phyloP scores from a whole-genome alignment of 495 filamentous ascomycete genomes.

The Patellaria atrata region DNA sequence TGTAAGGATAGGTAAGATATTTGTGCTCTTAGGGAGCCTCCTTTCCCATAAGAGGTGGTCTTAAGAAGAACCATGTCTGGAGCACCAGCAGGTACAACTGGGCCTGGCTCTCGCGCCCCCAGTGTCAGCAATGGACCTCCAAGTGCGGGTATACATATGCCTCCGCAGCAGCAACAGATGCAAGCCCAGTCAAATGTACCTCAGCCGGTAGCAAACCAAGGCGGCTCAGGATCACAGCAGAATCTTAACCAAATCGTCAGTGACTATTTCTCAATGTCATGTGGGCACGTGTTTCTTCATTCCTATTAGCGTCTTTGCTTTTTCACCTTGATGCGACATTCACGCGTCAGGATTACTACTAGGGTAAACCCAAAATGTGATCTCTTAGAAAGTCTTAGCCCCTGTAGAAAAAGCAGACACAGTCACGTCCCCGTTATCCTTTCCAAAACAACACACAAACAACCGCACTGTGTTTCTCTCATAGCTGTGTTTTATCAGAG shows the following conservation, averaged over 20 bases:
- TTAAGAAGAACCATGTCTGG: slow-evolving; percentile 14
- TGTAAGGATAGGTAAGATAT: not conserved
- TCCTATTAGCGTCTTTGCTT: no score
- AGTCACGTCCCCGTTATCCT: no score
- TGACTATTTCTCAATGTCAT: slow-evolving; percentile 14
- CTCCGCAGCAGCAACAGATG: slow-evolving; percentile 36
- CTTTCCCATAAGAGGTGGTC: not conserved
- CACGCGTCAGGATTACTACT: no score
- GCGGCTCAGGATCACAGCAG: slow-evolving; percentile 53
- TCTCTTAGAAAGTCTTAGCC: no score
- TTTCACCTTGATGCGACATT: no score
- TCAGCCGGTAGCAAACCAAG: slow-evolving; percentile 30
- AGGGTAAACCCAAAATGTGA: no score
- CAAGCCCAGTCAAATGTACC: slow-evolving; percentile 19
- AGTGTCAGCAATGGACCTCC: slow-evolving; percentile 23
- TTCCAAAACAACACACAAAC: no score
- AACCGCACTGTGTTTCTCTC: no score
- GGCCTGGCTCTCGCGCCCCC: slow-evolving; percentile 12
- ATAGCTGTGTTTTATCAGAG: no score
- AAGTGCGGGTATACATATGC: slow-evolving; percentile 38
- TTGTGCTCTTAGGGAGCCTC: not conserved
- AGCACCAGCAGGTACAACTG: slow-evolving; percentile 11
- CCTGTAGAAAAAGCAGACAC: no score
- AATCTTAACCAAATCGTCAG: slow-evolving; percentile 94
- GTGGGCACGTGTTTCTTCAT: not conserved